A percentile compares a stretch with the other conserved stretches of the same genome.
phyloP scores from a whole-genome alignment of 2,329 filamentous ascomycete genomes.

The Delphinella strobiligena region DNA sequence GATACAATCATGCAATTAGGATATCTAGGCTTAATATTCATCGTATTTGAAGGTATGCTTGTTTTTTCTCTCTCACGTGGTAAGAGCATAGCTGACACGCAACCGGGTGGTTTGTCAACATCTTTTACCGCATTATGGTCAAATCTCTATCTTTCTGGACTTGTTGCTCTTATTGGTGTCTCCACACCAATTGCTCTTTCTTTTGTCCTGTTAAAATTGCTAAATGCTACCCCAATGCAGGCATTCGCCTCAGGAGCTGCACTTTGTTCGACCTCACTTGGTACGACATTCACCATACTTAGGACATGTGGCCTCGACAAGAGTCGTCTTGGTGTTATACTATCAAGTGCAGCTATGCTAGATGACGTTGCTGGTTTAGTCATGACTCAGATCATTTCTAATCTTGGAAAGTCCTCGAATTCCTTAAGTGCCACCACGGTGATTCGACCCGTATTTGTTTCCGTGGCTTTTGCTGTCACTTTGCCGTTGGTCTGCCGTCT shows the following conservation, averaged over 20 bases:
- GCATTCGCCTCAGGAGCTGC: constrained; percentile 63
- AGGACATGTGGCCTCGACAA: constrained; percentile 46
- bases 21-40: constrained; percentile 58
- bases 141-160: constrained; percentile 47
- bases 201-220: constrained; percentile 43
- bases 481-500: constrained; percentile 37
- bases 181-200: constrained; percentile 51
- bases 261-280: constrained; percentile 61
- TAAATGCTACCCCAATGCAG: constrained; percentile 43
- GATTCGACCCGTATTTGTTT: constrained; percentile 40
- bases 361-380: constrained; percentile 69
- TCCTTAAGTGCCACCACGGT: constrained; percentile 30
- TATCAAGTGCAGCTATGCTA: constrained; percentile 65
- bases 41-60: constrained; percentile 54
- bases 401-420: constrained; percentile 36
- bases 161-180: constrained; percentile 57
- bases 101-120: constrained; percentile 45
- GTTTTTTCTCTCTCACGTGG: constrained; percentile 13
- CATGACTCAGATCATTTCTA: constrained; percentile 64
- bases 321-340: constrained; percentile 47
- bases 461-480: constrained; percentile 37
- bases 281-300: constrained; percentile 56
- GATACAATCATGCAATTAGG: constrained; percentile 51
- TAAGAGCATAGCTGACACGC: background rate
- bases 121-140: constrained; percentile 42